phyloP scores from a whole-genome alignment of 1,284 basidiomycete species.

The Sanghuangporus weigelae region DNA sequence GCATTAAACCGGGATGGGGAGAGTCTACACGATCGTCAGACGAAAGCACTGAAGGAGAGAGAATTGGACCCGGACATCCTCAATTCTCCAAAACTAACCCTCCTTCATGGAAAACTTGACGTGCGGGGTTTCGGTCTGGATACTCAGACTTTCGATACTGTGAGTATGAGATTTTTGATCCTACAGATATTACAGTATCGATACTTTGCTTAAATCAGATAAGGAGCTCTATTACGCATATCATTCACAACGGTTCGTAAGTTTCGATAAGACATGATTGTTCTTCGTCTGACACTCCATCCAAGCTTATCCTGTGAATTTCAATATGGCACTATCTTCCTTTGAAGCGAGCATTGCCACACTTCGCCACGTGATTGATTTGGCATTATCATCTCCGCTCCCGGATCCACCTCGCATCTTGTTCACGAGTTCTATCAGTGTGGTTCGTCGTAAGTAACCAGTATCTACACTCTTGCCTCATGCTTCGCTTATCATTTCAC shows the following conservation, averaged over 20 bases:
- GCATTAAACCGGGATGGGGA: conserved; percentile 14
- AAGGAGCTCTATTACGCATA: conserved; percentile 16
- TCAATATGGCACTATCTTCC: conserved; percentile 27
- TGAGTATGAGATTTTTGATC: no score
- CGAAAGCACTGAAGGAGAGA: no score
- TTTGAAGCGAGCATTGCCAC: conserved; percentile 24
- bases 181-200: no score
- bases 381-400: conserved; percentile 27
- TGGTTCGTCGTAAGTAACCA: conserved; percentile 23
- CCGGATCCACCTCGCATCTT: conserved; percentile 25
- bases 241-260: conserved; percentile 20
- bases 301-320: conserved; percentile 32
- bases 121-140: no score
- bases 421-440: conserved; percentile 31
- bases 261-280: not conserved
- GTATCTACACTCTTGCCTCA: not conserved
- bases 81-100: no score
- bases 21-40: no score
- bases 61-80: no score
- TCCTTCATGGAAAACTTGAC: no score
- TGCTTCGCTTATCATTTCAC: not conserved
- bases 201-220: no score
- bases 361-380: conserved; percentile 23
- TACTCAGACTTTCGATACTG: no score
- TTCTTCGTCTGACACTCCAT: not conserved